Conservation (phyloP, 2,329 filamentous ascomycete genomes). For the Exutisphaerella laricina region DNA sequence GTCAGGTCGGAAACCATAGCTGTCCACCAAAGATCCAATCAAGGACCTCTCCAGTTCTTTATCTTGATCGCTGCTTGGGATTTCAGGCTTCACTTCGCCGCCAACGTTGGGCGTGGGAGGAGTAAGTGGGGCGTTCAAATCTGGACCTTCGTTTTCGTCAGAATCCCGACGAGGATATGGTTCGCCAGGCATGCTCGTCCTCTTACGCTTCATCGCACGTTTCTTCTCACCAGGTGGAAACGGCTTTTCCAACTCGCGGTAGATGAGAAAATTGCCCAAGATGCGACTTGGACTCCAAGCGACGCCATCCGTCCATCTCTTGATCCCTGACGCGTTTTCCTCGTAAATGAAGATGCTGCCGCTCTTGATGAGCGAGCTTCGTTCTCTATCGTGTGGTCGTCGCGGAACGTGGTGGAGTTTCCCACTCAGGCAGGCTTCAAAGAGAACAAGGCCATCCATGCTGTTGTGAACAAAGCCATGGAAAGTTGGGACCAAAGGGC, state of each 20-base stretch:
- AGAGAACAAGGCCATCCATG: constrained; percentile 68
- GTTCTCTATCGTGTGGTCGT: constrained; percentile 79
- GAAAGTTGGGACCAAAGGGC: constrained; percentile 37
- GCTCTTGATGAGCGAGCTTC: constrained; percentile 69
- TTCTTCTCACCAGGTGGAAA: constrained; percentile 83
- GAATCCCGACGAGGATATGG: constrained; percentile 43
- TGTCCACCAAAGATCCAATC: constrained; percentile 81
- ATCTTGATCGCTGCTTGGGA: constrained; percentile 32
- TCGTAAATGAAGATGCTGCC: constrained; percentile 90
- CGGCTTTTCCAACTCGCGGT: constrained; percentile 71
- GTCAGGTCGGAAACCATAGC: constrained; percentile 76
- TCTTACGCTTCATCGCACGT: constrained; percentile 66
- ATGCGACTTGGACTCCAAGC: constrained; percentile 88
- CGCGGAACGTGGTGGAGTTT: constrained; percentile 69
- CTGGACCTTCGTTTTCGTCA: constrained; percentile 28
- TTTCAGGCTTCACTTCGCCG: constrained; percentile 27
- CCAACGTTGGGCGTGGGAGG: constrained; percentile 29
- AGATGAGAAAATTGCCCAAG: constrained; percentile 77
- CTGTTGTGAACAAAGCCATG: constrained; percentile 37
- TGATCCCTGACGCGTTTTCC: constrained; percentile 83
- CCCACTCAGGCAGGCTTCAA: constrained; percentile 71
- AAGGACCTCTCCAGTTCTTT: constrained; percentile 54
- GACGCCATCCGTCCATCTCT: constrained; percentile 88
- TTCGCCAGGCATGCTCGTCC: constrained; percentile 49
- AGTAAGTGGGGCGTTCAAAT: constrained; percentile 30